These are phyloP conservation scores for Coemansia sp. DNA, from an alignment of 192 early-diverging fungal species.

Conservation along the genomic window DNA sequence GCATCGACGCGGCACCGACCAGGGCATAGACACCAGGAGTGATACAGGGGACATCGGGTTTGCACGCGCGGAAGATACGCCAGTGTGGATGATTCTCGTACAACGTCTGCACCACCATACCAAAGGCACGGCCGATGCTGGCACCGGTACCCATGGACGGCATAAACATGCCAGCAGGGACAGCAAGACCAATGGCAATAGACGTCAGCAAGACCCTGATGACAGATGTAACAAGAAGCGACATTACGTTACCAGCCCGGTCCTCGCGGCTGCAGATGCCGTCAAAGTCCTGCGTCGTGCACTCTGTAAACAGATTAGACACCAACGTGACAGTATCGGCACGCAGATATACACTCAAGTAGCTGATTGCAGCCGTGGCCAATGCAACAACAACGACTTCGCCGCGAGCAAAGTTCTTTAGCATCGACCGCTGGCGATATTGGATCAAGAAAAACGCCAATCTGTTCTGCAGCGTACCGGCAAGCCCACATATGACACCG, in stretches of 20 bases:
- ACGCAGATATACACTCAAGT: conserved; percentile 49
- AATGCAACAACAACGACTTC: conserved; percentile 55
- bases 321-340: conserved; percentile 58
- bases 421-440: conserved; percentile 37
- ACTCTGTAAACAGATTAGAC: conserved; percentile 61
- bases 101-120: conserved; percentile 73
- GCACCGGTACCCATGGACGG: conserved; percentile 90
- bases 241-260: conserved; percentile 40
- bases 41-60: conserved; percentile 78
- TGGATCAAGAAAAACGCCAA: conserved; percentile 44
- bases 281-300: conserved; percentile 38
- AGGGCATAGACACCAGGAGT: conserved; percentile 83
- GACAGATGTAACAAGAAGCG: conserved; percentile 61
- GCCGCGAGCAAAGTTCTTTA: conserved; percentile 48
- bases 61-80: conserved; percentile 65
- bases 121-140: conserved; percentile 88
- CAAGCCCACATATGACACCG: conserved; percentile 70
- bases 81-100: conserved; percentile 58
- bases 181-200: conserved; percentile 70
- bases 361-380: conserved; percentile 52
- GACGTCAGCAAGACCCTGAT: conserved; percentile 66
- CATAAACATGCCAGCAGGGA: conserved; percentile 82
- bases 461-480: conserved; percentile 40
- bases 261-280: conserved; percentile 50
- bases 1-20: conserved; percentile 79